A percentile compares a stretch with the other conserved stretches of the same genome.
These are phyloP conservation scores for Ogataea salicorniae DNA, from an alignment of 805 yeast species.

Conservation along the genomic window DNA sequence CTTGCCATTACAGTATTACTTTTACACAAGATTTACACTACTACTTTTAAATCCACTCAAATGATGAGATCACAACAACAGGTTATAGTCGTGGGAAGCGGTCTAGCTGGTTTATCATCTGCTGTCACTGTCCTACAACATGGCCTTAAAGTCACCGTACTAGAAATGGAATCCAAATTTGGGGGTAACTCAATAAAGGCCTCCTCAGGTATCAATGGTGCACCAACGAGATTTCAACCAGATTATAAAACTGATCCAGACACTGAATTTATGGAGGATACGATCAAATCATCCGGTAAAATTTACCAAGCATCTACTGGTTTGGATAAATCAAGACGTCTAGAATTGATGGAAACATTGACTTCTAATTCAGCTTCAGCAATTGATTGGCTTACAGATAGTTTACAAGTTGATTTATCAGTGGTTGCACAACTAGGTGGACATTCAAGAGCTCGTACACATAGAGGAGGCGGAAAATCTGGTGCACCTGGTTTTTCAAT, in stretches of 20 bases:
- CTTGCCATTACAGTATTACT: no score
- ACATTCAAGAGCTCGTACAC: slow-evolving; percentile 75
- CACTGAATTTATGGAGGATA: slow-evolving; percentile 57
- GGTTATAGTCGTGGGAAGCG: slow-evolving; percentile 49
- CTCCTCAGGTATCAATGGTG: slow-evolving; percentile 70
- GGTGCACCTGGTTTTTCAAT: slow-evolving; percentile 62
- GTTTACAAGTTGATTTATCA: slow-evolving; percentile 56
- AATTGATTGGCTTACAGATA: slow-evolving; percentile 63
- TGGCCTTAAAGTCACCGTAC: slow-evolving; percentile 47
- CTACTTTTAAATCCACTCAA: neutral
- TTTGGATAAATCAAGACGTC: slow-evolving; percentile 33
- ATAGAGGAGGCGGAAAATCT: slow-evolving; percentile 63
- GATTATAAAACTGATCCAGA: slow-evolving; percentile 40
- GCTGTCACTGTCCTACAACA: slow-evolving; percentile 11
- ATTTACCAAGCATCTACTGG: slow-evolving; percentile 38
- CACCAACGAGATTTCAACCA: slow-evolving; percentile 57
- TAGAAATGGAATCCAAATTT: slow-evolving; percentile 56
- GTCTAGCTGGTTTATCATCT: slow-evolving; percentile 49
- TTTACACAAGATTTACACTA: neutral
- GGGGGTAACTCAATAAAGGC: slow-evolving; percentile 68
- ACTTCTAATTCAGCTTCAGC: slow-evolving; percentile 61
- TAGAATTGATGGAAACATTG: slow-evolving; percentile 52
- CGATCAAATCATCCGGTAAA: slow-evolving; percentile 52
- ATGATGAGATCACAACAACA: slow-evolving; percentile 12
- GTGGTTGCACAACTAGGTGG: slow-evolving; percentile 78